A percentile compares a stretch with the other conserved stretches of the same genome.
phyloP scores from a whole-genome alignment of 441 rosid genomes.

The Macaranga tanarius region DNA sequence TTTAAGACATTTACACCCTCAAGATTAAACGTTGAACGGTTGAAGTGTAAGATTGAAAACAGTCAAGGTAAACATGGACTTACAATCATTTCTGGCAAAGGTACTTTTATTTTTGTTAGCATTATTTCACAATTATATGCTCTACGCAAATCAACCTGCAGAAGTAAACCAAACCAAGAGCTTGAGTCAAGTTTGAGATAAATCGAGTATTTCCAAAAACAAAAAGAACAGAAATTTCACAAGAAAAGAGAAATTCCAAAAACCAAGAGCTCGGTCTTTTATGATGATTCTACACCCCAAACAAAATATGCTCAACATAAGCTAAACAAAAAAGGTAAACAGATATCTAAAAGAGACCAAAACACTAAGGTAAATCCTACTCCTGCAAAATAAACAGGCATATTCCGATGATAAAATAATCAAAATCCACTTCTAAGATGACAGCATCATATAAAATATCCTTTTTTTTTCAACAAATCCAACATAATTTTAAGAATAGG shows the following conservation, averaged over 20 bases:
- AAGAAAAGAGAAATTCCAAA: background rate
- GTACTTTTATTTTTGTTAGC: conserved; percentile 94
- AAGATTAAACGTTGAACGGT: background rate
- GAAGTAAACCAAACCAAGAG: conserved; percentile 22
- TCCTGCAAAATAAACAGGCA: background rate
- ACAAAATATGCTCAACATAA: background rate
- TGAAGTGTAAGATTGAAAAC: background rate
- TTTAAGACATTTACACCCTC: background rate
- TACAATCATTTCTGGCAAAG: conserved; percentile 93
- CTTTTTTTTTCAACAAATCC: no score
- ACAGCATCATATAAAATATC: background rate
- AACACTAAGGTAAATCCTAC: conserved; percentile 2
- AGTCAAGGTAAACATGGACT: conserved; percentile 40
- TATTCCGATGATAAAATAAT: background rate
- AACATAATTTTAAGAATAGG: no score
- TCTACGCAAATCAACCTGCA: conserved; percentile 94
- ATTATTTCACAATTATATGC: conserved; percentile 98
- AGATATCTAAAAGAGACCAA: background rate
- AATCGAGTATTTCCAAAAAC: background rate
- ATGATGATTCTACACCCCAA: background rate
- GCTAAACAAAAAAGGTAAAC: background rate
- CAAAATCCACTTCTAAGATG: background rate
- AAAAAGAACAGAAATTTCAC: background rate
- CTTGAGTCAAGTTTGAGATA: background rate
- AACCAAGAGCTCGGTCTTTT: background rate